Evolutionary conservation across 192 early-diverging fungal genomes (phyloP).

Genomic region (Spizellomyces sp.): DNA sequence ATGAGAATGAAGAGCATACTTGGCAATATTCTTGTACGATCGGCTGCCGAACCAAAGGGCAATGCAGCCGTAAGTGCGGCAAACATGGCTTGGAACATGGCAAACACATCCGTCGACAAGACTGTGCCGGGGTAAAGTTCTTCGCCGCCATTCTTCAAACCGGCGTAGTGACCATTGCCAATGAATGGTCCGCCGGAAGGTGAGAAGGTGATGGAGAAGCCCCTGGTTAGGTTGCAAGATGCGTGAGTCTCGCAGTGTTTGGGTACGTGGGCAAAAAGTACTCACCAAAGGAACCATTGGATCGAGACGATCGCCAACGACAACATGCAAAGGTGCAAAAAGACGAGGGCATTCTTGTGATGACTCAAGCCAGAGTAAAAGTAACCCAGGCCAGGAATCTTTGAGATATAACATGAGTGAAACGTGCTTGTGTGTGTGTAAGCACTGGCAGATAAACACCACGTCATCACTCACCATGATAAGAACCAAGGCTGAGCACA

Average conservation of each 20-base stretch:
- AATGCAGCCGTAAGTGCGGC: conserved; percentile 87
- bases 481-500: conserved; percentile 69
- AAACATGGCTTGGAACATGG: conserved; percentile 89
- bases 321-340: conserved; percentile 79
- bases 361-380: conserved; percentile 92
- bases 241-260: conserved; percentile 59
- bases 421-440: not conserved
- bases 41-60: conserved; percentile 85
- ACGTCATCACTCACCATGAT: conserved; percentile 51
- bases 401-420: too few species aligned
- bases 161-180: conserved; percentile 78
- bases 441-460: too few species aligned
- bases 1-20: conserved; percentile 85
- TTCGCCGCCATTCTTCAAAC: conserved; percentile 63
- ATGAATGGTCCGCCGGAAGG: conserved; percentile 71
- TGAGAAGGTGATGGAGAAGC: conserved; percentile 81
- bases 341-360: conserved; percentile 84
- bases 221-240: conserved; percentile 29
- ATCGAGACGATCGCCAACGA: conserved; percentile 78
- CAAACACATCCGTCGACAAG: conserved; percentile 80
- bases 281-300: conserved; percentile 48
- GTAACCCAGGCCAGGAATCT: conserved; percentile 77
- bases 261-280: conserved; percentile 75
- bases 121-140: conserved; percentile 51
- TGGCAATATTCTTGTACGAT: conserved; percentile 80